Base-by-base conservation (phyloP, 345 rosid species). In the Garcia nutans region DNA sequence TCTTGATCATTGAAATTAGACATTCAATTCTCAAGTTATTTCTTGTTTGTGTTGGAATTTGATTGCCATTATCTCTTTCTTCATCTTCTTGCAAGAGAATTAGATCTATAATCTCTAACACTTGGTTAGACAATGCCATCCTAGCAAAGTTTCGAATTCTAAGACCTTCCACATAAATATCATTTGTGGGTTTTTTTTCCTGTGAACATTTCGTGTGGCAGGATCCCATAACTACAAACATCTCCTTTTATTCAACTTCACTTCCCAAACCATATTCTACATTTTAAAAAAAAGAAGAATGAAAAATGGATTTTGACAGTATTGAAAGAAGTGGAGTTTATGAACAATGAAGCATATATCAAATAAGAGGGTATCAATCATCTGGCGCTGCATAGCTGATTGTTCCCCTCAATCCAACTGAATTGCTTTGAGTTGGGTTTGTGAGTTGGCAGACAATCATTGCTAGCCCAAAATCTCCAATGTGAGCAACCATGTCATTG, bases 351-450 rank as follows among this genome's bases (percentile, higher is more conserved):
- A 31, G 49, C 11, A 45, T 45, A 45, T 45, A 45, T 45, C 49
- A 45, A 45, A 5, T 8, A 8, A 6, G 49, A 45, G 49, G 2
- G 6, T 45, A 45, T 45, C 11, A 45, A 87, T 50, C 55, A 50
- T 87, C 90, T 70, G 92, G 90, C 55, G 92, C 83, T 1, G 84
- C 73, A 65, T 84, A 88, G 20, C 88, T 87, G 16, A 86, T 71
- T 49, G 89, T 80, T 55, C 92, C 92, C 77, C 74, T 83, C 3
- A 82, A 72, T 23, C 87, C 80, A 0, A 73, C 70, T 19, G 89
- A 86, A 65, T 83, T 86, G 56, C 75, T 74, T 49, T 79, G 76
- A 65, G 47, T 61, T 11, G 16, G 70, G 56, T 23, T 67, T 55
- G 19, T 33, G 68, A 4, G 74, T 49, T 7, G 70, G 47, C 23